These are phyloP conservation scores for Colletotrichum karsti DNA, from an alignment of 2,329 filamentous ascomycete genomes.

Conservation along the genomic window DNA sequence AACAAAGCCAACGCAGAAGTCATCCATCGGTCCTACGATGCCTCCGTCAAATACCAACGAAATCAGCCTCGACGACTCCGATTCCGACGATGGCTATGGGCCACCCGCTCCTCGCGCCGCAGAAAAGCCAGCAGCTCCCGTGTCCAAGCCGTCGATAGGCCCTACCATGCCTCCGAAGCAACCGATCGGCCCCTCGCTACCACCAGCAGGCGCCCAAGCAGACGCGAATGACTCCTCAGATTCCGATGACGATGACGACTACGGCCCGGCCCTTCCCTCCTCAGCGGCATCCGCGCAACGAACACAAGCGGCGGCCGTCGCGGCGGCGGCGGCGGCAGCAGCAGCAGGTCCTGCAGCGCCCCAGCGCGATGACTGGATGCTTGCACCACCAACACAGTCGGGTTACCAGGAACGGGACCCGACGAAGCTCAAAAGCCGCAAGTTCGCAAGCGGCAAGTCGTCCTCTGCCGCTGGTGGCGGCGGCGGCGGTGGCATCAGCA, in stretches of 20 bases:
- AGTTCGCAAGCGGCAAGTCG: constrained; percentile 75
- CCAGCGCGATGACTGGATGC: constrained; percentile 87
- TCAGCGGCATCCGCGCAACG: constrained; percentile 37
- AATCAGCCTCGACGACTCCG: constrained; percentile 46
- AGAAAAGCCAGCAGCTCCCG: constrained; percentile 26
- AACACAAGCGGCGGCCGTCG: constrained; percentile 47
- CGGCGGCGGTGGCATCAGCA: constrained; percentile 55
- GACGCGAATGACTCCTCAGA: constrained; percentile 39
- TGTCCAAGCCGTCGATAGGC: constrained; percentile 33
- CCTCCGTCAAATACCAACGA: constrained; percentile 47
- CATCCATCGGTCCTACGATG: constrained; percentile 36
- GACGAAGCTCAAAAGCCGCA: constrained; percentile 82
- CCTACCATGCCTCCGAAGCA: constrained; percentile 39
- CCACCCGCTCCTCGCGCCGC: constrained; percentile 30
- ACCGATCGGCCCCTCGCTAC: constrained; percentile 51
- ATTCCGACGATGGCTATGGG: constrained; percentile 44
- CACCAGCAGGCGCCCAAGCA: constrained; percentile 48
- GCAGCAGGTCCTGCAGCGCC: constrained; percentile 50
- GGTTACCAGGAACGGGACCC: constrained; percentile 76
- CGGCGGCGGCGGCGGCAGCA: constrained; percentile 35
- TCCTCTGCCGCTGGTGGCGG: constrained; percentile 37
- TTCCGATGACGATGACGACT: constrained; percentile 60
- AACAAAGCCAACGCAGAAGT: constrained; percentile 2
- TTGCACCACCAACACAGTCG: constrained; percentile 69
- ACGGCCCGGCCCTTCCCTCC: constrained; percentile 67